A percentile compares a stretch with the other conserved stretches of the same genome.
Evolutionary conservation across 768 basidiomycete genomes (phyloP).

Genomic region (Postia placenta): DNA sequence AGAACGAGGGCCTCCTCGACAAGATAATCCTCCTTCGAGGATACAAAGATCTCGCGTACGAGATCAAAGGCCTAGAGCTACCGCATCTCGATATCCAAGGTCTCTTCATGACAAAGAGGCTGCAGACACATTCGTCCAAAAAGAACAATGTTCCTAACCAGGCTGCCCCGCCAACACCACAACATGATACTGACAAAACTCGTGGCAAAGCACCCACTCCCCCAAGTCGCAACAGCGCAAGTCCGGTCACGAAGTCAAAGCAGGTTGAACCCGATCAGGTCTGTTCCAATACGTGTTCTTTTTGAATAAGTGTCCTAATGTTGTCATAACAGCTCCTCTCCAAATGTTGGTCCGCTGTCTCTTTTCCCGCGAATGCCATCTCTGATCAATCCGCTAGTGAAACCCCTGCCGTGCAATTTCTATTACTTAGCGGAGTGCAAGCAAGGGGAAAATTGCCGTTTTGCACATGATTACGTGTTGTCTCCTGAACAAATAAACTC

Average conservation of each 20-base stretch:
- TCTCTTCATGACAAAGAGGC: conserved; percentile 30
- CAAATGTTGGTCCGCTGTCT: conserved; percentile 21
- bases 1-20: conserved; percentile 31
- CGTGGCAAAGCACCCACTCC: conserved; percentile 11
- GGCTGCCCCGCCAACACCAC: background rate
- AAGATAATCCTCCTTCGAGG: conserved; percentile 35
- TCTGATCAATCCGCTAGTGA: conserved; percentile 19
- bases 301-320: background rate
- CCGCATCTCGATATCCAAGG: conserved; percentile 29
- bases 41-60: conserved; percentile 30
- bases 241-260: conserved; percentile 5
- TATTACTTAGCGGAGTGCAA: conserved; percentile 28
- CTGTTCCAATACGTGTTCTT: conserved; percentile 1
- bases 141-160: conserved; percentile 1
- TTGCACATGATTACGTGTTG: conserved; percentile 28
- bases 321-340: conserved; percentile 21
- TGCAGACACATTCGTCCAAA: conserved; percentile 14
- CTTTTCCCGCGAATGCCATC: background rate
- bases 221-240: background rate
- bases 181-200: conserved; percentile 23
- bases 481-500: conserved; percentile 23
- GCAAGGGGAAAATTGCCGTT: conserved; percentile 27
- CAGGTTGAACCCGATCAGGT: conserved; percentile 13
- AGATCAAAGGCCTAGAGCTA: conserved; percentile 26
- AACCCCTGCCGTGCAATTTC: conserved; percentile 33